Evolutionary conservation across 345 rosid species (phyloP), one percentile per base, ranked within the genome.

Genomic region (Litchi chinensis): DNA sequence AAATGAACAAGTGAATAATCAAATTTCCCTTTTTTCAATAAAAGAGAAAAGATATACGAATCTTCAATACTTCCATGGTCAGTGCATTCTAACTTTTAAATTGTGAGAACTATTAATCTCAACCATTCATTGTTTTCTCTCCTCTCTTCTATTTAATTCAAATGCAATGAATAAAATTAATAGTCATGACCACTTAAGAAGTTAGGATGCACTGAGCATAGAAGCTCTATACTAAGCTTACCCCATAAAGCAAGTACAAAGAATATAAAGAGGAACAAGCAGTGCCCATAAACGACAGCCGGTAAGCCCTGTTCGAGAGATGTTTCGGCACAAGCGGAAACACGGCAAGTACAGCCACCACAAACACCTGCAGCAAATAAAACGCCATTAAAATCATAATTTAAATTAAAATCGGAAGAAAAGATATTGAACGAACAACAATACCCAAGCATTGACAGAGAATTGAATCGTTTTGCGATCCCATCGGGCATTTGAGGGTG

Each of bases 371-470:
- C 79, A 82, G 57, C 75, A 83, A 57, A 84, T 65, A 77, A 84
- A 75, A 9, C 11, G 67, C n/a, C 2, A 32, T 32, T 46, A 46
- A 46, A 46, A 46, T 4, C 0, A 46, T 3, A 32, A 32, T 32
- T 32, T 1, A 32, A 32, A 32, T 32, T 32, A 32, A 32, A 32
- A 32, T 32, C 2, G 37, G 3, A 32, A 32, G 37, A 32, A 32
- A 3, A 32, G 37, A 32, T 32, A 32, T 32, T 32, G 37, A 32
- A 32, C 2, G 2, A 67, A 50, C 60, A 46, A 71, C 50, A 0
- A 22, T 92, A 97, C 99, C 99, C 99, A 97, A 83, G 99, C 95
- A 92, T 91, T 94, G 88, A 94, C 88, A 77, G 99, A 97, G 81
- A 97, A 97, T 52, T 92, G 99, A 82, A 97, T 83, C 13, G 99